Percentiles rank a stretch among this genome's conserved stretches.
Evolutionary conservation across 768 basidiomycete species (phyloP).

Genomic region (Cyathus striatus): DNA sequence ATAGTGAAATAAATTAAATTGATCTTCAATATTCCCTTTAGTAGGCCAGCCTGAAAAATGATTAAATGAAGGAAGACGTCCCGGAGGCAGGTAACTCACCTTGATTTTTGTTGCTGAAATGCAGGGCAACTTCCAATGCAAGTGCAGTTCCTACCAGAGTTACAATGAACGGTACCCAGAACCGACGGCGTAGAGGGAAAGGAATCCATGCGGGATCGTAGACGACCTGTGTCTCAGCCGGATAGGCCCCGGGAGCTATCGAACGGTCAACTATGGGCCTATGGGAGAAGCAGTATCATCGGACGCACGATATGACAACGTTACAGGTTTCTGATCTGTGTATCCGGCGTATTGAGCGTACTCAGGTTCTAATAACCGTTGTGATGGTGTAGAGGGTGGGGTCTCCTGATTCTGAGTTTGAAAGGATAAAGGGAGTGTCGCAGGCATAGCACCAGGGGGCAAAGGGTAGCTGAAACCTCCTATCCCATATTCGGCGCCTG

Average conservation of each 20-base stretch:
- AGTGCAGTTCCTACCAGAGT: slow-evolving; percentile 33
- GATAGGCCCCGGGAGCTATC: too few species aligned
- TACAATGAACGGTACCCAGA: slow-evolving; percentile 37
- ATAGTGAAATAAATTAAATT: slow-evolving; percentile 42
- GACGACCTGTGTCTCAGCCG: background rate
- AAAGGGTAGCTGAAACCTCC: too few species aligned
- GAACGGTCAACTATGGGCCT: background rate
- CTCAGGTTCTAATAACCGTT: background rate
- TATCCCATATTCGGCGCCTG: too few species aligned
- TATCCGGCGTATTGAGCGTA: background rate
- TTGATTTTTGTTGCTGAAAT: slow-evolving; percentile 39
- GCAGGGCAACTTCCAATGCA: slow-evolving; percentile 40
- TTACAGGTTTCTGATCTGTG: background rate
- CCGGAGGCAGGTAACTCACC: slow-evolving; percentile 18
- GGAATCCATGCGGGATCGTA: slow-evolving; percentile 30
- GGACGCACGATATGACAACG: background rate
- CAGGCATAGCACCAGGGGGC: too few species aligned
- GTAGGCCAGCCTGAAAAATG: slow-evolving; percentile 37
- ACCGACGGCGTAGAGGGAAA: slow-evolving; percentile 38
- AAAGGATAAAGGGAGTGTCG: too few species aligned
- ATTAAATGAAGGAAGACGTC: background rate
- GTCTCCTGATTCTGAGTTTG: too few species aligned
- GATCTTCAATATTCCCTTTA: slow-evolving; percentile 21
- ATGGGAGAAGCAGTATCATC: background rate
- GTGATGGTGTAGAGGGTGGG: slow-evolving; percentile 1